Evolutionary conservation across 2,329 filamentous ascomycete species (phyloP), one percentile per base, ranked within the genome.

Genomic region (Metarhizium guizhouense): DNA sequence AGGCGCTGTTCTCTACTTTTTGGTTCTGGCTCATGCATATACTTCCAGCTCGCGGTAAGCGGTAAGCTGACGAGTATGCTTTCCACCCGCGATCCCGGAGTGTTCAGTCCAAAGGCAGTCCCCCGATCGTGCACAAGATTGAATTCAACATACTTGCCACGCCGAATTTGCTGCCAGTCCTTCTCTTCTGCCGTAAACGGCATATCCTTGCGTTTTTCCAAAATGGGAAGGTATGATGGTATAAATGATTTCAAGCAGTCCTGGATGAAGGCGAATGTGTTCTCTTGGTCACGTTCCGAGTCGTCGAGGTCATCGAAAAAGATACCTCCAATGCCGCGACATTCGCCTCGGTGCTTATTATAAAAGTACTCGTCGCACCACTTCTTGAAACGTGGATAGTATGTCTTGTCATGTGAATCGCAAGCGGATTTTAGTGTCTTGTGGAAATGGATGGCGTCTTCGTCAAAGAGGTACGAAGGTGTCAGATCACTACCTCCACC

Each of bases 331-430:
- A 99, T 76, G 56, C 94, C 94, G 51, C 94, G 87, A 50, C 84
- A 79, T 75, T 99, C 94, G 57, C 83, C 82, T 50, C 94, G 85
- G 75, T 99, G 94, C 70, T 92, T 93, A 72, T 96, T 88, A 76
- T 81, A 86, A 74, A 99, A 99, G 76, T 99, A 99, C 65, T 95
- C 85, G 70, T 99, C 94, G 70, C 94, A 99, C 94, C 94, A 99
- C 68, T 88, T 86, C 77, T 99, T 99, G 81, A 97, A 99, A 54
- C 85, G 84, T 13, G 90, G 86, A 71, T 95, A 99, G 78, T 96
- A 99, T 42, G 79, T 81, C 70, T 88, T 89, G 75, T 96, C 89
- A 71, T 99, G 94, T 62, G 87, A 86, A 72, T 99, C 94, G 74
- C 94, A 99, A 18, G 88, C 87, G 49, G 90, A 84, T 74, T 96